A percentile compares a stretch with the other conserved stretches of the same genome.
These are phyloP conservation scores for Lupinus albus DNA, from an alignment of 306 rosid species.

Conservation along the genomic window DNA sequence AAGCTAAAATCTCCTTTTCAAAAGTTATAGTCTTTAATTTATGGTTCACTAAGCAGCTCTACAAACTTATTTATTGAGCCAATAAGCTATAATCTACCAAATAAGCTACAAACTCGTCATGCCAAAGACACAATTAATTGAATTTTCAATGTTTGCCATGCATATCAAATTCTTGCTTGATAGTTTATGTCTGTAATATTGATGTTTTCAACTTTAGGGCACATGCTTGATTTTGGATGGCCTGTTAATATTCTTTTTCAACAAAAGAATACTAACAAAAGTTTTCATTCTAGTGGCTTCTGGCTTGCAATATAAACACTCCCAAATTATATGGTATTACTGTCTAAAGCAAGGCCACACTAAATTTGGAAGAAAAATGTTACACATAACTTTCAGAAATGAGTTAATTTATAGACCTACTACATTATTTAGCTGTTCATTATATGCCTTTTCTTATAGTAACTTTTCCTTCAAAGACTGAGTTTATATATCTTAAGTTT, in stretches of 20 bases:
- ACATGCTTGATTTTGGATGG: neutral
- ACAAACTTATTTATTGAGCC: too few relatives aligned
- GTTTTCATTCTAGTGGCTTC: neutral
- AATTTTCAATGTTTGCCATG: conserved; percentile 23
- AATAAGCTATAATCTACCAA: too few relatives aligned
- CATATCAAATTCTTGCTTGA: conserved; percentile 16
- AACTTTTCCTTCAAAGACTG: neutral
- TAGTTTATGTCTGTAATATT: conserved; percentile 24
- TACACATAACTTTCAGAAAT: neutral
- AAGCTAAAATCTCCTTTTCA: too few relatives aligned
- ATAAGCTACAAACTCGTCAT: too few relatives aligned
- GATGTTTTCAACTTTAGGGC: conserved; percentile 2
- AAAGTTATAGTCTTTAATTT: too few relatives aligned
- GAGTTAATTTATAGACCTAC: neutral
- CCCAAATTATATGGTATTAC: conserved; percentile 1
- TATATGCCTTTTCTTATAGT: conserved; percentile 16
- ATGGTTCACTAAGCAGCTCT: too few relatives aligned
- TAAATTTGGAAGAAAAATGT: conserved; percentile 1
- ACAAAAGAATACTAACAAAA: neutral
- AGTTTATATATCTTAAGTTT: neutral
- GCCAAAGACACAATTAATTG: conserved; percentile 9
- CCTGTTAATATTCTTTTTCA: neutral
- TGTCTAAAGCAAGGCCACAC: conserved; percentile 3
- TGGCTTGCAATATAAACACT: conserved; percentile 13
- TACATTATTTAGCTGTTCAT: conserved; percentile 22